phyloP scores from a whole-genome alignment of 805 yeast species.

The Wickerhamiella qilinensis region DNA sequence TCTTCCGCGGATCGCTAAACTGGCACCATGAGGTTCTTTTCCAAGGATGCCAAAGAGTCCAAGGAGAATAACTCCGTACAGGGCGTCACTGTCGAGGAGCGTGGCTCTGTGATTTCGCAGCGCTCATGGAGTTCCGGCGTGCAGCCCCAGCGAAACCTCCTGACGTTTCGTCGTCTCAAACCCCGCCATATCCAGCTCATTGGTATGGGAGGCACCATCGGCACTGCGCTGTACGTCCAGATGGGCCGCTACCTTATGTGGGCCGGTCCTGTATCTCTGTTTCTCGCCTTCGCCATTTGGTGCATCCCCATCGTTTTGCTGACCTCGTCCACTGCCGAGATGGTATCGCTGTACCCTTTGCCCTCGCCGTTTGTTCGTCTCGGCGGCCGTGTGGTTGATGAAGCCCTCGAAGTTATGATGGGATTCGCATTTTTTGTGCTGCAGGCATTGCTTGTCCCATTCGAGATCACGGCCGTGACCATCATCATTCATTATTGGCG shows the following conservation, averaged over 20 bases:
- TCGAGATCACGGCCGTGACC: constrained; percentile 68
- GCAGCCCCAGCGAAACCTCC: background rate
- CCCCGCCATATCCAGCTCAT: constrained; percentile 32
- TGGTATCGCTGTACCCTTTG: constrained; percentile 62
- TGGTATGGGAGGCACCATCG: constrained; percentile 17
- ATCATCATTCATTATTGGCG: constrained; percentile 71
- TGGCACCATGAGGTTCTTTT: too few relatives aligned
- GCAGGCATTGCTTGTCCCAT: constrained; percentile 65
- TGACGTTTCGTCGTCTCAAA: background rate
- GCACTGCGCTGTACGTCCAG: constrained; percentile 16
- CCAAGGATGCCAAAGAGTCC: too few relatives aligned
- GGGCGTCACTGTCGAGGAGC: background rate
- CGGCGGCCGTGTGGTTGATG: constrained; percentile 63
- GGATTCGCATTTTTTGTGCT: constrained; percentile 72
- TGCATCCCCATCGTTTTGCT: constrained; percentile 51
- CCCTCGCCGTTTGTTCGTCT: constrained; percentile 61
- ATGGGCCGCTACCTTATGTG: constrained; percentile 31
- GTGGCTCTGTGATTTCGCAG: background rate
- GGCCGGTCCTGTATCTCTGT: constrained; percentile 56
- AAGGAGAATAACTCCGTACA: too few relatives aligned
- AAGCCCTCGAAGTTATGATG: constrained; percentile 54
- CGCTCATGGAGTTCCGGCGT: background rate
- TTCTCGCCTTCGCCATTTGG: constrained; percentile 58
- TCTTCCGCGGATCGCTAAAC: too few relatives aligned
- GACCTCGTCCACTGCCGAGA: constrained; percentile 60